Evolutionary conservation across 140 eudicot genomes (phyloP).

Genomic region (Bidens hawaiensis): DNA sequence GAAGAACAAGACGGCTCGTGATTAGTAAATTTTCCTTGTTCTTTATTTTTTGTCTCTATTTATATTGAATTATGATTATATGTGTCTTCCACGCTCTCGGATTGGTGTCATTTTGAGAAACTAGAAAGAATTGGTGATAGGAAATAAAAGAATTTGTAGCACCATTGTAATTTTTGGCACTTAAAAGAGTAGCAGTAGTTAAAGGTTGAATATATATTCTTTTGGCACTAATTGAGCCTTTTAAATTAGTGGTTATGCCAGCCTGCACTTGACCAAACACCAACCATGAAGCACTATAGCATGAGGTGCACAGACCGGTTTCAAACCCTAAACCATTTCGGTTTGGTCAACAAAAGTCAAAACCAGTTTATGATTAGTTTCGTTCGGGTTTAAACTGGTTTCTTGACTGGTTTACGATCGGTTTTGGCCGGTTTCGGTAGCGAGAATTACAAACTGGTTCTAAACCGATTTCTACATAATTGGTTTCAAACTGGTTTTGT

Average conservation of each 20-base stretch:
- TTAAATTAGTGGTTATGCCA: neutral
- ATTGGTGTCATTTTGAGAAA: slow-evolving; percentile 20
- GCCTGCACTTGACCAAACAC: neutral
- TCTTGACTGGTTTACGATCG: too few relatives aligned
- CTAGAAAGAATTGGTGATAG: slow-evolving; percentile 20
- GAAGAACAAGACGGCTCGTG: slow-evolving; percentile 77
- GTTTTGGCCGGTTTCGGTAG: too few relatives aligned
- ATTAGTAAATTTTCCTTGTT: slow-evolving; percentile 33
- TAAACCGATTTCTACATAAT: too few relatives aligned
- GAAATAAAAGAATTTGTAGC: slow-evolving; percentile 17
- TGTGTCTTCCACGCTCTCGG: neutral
- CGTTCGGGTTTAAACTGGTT: too few relatives aligned
- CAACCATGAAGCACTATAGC: neutral
- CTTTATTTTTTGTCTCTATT: neutral
- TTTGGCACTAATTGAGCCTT: slow-evolving; percentile 2
- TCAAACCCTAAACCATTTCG: too few relatives aligned
- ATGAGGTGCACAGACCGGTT: too few relatives aligned
- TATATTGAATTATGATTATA: neutral
- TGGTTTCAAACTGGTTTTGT: too few relatives aligned
- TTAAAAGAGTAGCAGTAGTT: neutral
- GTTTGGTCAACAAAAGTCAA: too few relatives aligned
- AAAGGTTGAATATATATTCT: slow-evolving; percentile 1
- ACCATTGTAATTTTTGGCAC: slow-evolving; percentile 14
- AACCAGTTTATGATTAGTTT: too few relatives aligned
- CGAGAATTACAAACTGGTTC: too few relatives aligned